phyloP scores from a whole-genome alignment of 345 rosid genomes.

The Brassica napus region DNA sequence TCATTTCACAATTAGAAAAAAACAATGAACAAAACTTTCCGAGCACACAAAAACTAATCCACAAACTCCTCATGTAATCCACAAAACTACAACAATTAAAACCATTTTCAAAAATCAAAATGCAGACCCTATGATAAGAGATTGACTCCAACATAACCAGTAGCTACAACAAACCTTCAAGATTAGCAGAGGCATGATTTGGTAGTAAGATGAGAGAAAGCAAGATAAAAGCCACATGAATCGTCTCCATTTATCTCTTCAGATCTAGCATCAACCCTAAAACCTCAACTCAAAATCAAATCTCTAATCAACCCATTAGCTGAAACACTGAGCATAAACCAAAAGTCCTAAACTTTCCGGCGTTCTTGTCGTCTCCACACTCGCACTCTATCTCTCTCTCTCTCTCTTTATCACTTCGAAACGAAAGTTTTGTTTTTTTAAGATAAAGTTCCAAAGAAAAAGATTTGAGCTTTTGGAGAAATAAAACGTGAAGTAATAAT shows the following conservation, averaged over 20 bases:
- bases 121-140: constrained; percentile 8
- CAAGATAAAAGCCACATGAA: background rate
- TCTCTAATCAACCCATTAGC: background rate
- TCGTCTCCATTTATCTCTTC: constrained; percentile 32
- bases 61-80: too few relatives aligned
- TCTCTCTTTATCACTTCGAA: background rate
- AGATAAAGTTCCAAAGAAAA: background rate
- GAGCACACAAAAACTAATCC: background rate
- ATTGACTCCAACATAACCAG: background rate
- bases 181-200: constrained; percentile 39
- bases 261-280: constrained; percentile 40
- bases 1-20: background rate
- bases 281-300: constrained; percentile 11
- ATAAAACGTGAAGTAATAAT: constrained; percentile 41
- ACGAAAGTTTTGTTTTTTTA: background rate
- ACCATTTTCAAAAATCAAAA: background rate
- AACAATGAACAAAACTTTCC: background rate
- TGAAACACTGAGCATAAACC: background rate
- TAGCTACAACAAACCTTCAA: constrained; percentile 35
- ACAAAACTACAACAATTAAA: too few relatives aligned
- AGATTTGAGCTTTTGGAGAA: background rate
- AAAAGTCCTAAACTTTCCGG: constrained; percentile 24
- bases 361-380: constrained; percentile 29
- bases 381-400: constrained; percentile 15
- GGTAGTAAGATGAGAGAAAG: constrained; percentile 19